A percentile compares a stretch with the other conserved stretches of the same genome.
Evolutionary conservation across 2,329 filamentous ascomycete species (phyloP).

Genomic region (Fusarium agapanthi): DNA sequence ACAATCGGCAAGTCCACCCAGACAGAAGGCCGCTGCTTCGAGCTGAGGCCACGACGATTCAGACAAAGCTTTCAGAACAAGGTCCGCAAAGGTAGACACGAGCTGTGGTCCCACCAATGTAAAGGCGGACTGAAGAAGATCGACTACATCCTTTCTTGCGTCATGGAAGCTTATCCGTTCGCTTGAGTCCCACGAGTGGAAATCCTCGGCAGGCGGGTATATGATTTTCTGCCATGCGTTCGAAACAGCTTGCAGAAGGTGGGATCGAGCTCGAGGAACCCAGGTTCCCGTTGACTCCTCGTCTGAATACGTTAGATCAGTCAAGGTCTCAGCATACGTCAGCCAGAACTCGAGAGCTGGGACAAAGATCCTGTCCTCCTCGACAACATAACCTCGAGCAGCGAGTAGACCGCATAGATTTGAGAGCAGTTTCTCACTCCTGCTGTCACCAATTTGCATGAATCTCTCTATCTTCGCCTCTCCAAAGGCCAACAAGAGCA

Average conservation of each 20-base stretch:
- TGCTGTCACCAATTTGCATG: conserved; percentile 60
- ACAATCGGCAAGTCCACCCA: conserved; percentile 74
- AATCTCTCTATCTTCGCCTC: conserved; percentile 71
- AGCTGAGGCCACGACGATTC: conserved; percentile 65
- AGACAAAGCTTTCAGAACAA: conserved; percentile 60
- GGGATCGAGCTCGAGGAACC: conserved; percentile 65
- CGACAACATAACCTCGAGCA: conserved; percentile 71
- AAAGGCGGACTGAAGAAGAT: conserved; percentile 78
- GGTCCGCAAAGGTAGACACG: conserved; percentile 64
- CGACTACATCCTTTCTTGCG: conserved; percentile 80
- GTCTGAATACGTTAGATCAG: conserved; percentile 64
- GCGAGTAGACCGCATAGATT: conserved; percentile 72
- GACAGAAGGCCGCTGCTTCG: conserved; percentile 69
- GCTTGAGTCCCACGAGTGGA: conserved; percentile 74
- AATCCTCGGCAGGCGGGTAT: conserved; percentile 67
- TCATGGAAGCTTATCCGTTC: conserved; percentile 74
- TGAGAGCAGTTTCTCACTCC: conserved; percentile 62
- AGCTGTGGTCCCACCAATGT: conserved; percentile 65
- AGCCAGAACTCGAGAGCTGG: conserved; percentile 84
- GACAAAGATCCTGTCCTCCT: conserved; percentile 79
- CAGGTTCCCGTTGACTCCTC: conserved; percentile 59
- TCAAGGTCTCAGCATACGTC: conserved; percentile 75
- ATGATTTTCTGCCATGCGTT: conserved; percentile 75
- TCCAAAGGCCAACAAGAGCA: conserved; percentile 74
- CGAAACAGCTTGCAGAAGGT: conserved; percentile 71